Percentiles rank a stretch among this genome's conserved stretches.
Conservation (phyloP, 1,139 yeast species). For the Geotrichum citri-aurantii region DNA sequence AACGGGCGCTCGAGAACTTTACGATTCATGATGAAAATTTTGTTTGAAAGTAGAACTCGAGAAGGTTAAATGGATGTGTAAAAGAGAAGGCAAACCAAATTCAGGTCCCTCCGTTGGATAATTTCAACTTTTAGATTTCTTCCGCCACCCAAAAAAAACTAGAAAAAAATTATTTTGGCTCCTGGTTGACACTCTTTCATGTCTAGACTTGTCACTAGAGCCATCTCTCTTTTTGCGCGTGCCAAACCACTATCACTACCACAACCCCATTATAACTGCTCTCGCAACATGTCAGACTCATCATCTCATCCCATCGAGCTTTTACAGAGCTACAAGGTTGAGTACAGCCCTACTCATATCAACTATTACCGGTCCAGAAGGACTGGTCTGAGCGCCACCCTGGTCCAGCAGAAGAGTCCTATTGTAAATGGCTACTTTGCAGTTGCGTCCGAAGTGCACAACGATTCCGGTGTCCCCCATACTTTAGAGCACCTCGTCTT, state of each 20-base stretch:
- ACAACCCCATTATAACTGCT: background rate
- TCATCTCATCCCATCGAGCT: conserved; percentile 17
- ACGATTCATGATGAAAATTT: background rate
- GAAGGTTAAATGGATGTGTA: background rate
- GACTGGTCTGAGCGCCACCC: conserved; percentile 77
- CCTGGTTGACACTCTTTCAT: background rate
- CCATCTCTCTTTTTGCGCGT: background rate
- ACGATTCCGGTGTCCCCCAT: conserved; percentile 92
- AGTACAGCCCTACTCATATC: conserved; percentile 33
- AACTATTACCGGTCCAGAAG: conserved; percentile 67
- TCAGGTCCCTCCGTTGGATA: background rate
- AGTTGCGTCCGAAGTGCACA: conserved; percentile 83
- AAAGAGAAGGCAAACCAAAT: background rate
- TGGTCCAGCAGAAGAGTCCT: conserved; percentile 78
- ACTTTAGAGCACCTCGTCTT: conserved; percentile 91
- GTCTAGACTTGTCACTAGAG: background rate
- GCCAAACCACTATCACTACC: background rate
- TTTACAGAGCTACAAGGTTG: conserved; percentile 12
- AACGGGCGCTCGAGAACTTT: conserved; percentile 8
- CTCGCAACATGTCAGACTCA: background rate
- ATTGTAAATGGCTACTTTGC: conserved; percentile 90
- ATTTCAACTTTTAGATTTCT: background rate
- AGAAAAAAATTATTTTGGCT: background rate
- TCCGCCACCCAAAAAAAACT: background rate
- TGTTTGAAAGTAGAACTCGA: background rate